Conservation (phyloP, 768 basidiomycete genomes). For the Termitomyces sp. region DNA sequence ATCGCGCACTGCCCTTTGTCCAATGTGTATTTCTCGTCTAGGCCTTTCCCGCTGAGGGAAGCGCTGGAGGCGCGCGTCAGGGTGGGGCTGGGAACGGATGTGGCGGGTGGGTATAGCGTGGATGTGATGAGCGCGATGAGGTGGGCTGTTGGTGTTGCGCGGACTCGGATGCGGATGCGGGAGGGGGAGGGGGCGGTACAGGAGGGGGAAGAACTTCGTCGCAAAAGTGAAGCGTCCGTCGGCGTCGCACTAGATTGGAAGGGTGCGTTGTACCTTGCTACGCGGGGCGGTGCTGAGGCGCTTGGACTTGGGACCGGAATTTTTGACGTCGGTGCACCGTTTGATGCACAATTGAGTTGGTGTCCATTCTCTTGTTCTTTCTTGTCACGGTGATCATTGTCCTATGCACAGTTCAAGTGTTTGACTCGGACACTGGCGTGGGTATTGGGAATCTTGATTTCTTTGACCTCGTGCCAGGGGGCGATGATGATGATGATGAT, state of each 20-base stretch:
- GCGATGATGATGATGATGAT: constrained; percentile 23
- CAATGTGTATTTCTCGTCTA: constrained; percentile 81
- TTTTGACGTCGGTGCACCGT: constrained; percentile 59
- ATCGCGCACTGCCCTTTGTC: constrained; percentile 89
- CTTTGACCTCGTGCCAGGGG: constrained; percentile 41
- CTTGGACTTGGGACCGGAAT: constrained; percentile 56
- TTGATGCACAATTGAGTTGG: constrained; percentile 71
- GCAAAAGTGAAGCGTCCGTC: too few species aligned
- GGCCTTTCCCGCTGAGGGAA: constrained; percentile 67
- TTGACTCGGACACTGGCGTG: constrained; percentile 30
- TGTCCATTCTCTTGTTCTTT: constrained; percentile 32
- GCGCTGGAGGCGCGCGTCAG: constrained; percentile 59
- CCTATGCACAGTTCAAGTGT: constrained; percentile 38
- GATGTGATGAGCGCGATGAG: constrained; percentile 82
- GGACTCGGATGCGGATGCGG: constrained; percentile 68
- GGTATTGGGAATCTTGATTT: constrained; percentile 72
- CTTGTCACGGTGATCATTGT: neutral
- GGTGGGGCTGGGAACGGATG: constrained; percentile 81
- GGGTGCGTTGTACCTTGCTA: constrained; percentile 78
- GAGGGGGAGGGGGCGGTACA: constrained; percentile 48
- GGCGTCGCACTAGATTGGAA: constrained; percentile 69
- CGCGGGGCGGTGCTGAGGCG: constrained; percentile 71
- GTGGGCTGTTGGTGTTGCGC: constrained; percentile 66
- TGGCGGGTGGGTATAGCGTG: constrained; percentile 82
- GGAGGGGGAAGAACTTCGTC: constrained; percentile 15